Conservation (phyloP, 306 rosid species). For the Glycine soja region DNA sequence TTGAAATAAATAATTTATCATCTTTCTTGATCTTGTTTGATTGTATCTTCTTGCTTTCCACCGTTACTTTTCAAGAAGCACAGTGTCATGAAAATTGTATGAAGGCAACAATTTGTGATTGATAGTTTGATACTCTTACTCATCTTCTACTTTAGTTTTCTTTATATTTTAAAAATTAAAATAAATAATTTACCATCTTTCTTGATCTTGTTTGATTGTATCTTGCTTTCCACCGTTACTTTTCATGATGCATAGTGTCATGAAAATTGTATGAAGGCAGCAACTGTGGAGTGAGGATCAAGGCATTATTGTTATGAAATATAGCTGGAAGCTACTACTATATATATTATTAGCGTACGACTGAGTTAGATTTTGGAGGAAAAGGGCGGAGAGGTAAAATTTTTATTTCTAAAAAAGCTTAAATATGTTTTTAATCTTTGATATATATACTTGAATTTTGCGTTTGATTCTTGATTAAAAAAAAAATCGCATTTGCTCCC, state of each 20-base stretch:
- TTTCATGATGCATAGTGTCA: too few species aligned
- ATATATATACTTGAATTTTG: too few species aligned
- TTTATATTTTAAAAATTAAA: neutral
- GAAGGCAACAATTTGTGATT: neutral
- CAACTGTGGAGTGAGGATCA: neutral
- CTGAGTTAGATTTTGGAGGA: neutral
- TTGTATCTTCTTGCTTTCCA: too few species aligned
- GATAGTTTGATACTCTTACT: conserved; percentile 7
- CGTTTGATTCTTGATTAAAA: too few species aligned
- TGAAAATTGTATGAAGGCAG: neutral
- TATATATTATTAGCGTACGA: neutral
- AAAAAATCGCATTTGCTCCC: too few species aligned
- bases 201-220: too few species aligned
- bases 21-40: neutral
- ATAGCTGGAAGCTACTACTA: neutral
- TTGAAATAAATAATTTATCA: neutral
- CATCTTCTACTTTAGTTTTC: neutral
- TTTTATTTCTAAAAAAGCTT: neutral
- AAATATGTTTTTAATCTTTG: too few species aligned
- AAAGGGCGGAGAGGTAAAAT: neutral
- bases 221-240: too few species aligned
- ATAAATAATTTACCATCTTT: neutral
- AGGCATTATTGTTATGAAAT: neutral
- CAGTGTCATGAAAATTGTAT: too few species aligned
- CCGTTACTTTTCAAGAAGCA: too few species aligned